Percentiles rank a stretch among this genome's conserved stretches.
These are phyloP conservation scores for Leucocoprinus leucothites DNA, from an alignment of 768 basidiomycete genomes.

Conservation along the genomic window DNA sequence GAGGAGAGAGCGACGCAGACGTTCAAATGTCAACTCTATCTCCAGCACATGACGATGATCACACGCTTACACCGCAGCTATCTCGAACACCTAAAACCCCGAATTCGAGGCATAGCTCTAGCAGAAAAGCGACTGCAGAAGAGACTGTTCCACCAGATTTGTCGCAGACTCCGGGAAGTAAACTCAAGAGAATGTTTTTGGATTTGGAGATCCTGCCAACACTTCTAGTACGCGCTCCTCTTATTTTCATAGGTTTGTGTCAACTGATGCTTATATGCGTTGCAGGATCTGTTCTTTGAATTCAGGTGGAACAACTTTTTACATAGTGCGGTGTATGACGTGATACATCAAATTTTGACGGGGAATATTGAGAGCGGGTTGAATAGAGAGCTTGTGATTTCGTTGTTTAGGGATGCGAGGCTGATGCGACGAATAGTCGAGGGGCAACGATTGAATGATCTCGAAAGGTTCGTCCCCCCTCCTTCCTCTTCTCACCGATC, in stretches of 20 bases:
- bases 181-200: conserved; percentile 75
- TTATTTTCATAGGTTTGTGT: neutral
- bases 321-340: conserved; percentile 94
- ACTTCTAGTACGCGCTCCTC: conserved; percentile 61
- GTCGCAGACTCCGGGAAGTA: conserved; percentile 65
- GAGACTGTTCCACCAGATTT: conserved; percentile 30
- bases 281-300: conserved; percentile 91
- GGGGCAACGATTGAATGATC: conserved; percentile 78
- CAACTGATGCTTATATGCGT: neutral
- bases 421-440: conserved; percentile 86
- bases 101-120: conserved; percentile 52
- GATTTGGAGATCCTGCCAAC: conserved; percentile 71
- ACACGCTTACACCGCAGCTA: conserved; percentile 6
- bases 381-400: conserved; percentile 80
- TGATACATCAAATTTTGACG: conserved; percentile 92
- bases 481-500: neutral
- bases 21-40: neutral
- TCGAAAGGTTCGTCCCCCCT: conserved; percentile 49
- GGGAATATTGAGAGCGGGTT: conserved; percentile 79
- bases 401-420: conserved; percentile 82
- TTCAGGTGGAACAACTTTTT: conserved; percentile 98
- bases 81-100: neutral
- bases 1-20: neutral
- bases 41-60: conserved; percentile 1
- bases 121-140: conserved; percentile 38